Base-by-base conservation (phyloP, 306 rosid species). In the Cicer cuneatum region DNA sequence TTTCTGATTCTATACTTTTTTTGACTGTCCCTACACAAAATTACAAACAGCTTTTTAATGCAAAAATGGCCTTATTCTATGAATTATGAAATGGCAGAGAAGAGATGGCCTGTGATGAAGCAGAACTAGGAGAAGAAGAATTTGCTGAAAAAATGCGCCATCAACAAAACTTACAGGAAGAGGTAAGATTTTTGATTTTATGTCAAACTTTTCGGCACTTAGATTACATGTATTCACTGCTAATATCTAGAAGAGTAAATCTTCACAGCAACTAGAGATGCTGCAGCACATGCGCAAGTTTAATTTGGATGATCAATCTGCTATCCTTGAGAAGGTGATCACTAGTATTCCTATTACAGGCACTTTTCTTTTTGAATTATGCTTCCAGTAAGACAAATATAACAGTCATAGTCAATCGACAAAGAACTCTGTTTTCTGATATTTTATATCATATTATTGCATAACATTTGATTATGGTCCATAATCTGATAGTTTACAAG, bases 71-170 rank as follows among this genome's bases (percentile, higher is more conserved):
- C 59, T 80, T 66, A 42, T 72, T 47, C 60, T 47, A 6, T 75
- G 68, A 19, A 56, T 21, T 73, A 39, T 62, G 71, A 57, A 68
- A 70, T 80, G 77, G 60, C 78, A 90, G 97, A 79, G 98, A 93
- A 82, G 98, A 90, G 85, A 78, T 84, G 84, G 93, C 93, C 19
- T 91, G 98, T 40, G 96, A 93, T 80, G 97, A 93, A 83, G 98
- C 97, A 24, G 90, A 89, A 74, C 93, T 93, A 72, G 92, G 86
- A 74, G 83, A 89, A 29, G 87, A 85, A 38, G 97, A 86, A 66
- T 91, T 86, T 84, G 63, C 83, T 12, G 93, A 85, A 83, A 89
- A 83, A 86, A 76, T 86, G 84, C 37, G 0, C 53, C 52, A 59
- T 54, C 97, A 85, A 71, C 83, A 85, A 45, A 82, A 74, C 60